These are phyloP conservation scores for Austroboletus festivus DNA, from an alignment of 768 basidiomycete genomes.

Conservation along the genomic window DNA sequence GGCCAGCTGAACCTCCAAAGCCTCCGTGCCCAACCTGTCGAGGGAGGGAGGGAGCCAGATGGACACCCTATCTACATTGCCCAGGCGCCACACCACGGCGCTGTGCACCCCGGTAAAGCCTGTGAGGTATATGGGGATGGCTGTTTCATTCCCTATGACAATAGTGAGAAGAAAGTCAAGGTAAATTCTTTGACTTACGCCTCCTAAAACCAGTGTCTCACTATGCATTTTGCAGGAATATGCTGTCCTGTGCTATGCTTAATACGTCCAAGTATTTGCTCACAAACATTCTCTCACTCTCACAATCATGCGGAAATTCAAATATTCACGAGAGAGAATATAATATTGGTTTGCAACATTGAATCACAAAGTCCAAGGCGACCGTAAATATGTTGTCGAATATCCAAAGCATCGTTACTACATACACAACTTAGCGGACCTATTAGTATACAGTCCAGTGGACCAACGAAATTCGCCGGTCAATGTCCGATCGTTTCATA, in stretches of 20 bases:
- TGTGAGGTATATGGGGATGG: slow-evolving; percentile 48
- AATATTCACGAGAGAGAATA: too few species aligned
- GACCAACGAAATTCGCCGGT: too few species aligned
- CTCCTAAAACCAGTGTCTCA: not conserved
- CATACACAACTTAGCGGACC: not conserved
- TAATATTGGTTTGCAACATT: too few species aligned
- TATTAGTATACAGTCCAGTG: not conserved
- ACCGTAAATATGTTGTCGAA: not conserved
- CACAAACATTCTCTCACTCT: too few species aligned
- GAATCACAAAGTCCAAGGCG: too few species aligned
- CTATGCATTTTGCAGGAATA: slow-evolving; percentile 33
- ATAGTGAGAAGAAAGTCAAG: slow-evolving; percentile 49
- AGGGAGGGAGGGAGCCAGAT: slow-evolving; percentile 63
- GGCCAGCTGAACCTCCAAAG: slow-evolving; percentile 43
- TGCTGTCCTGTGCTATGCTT: slow-evolving; percentile 36
- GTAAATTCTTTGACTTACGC: slow-evolving; percentile 28
- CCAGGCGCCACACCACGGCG: slow-evolving; percentile 50
- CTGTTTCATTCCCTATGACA: slow-evolving; percentile 56
- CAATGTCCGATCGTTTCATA: too few species aligned
- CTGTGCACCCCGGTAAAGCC: slow-evolving; percentile 63
- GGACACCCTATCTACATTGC: slow-evolving; percentile 62
- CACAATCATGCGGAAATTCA: too few species aligned
- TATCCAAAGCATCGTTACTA: not conserved
- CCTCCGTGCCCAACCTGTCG: slow-evolving; percentile 54
- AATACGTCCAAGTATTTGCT: too few species aligned